Conservation (phyloP, 2,329 filamentous ascomycete genomes). For the Gnomoniopsis sp. region DNA sequence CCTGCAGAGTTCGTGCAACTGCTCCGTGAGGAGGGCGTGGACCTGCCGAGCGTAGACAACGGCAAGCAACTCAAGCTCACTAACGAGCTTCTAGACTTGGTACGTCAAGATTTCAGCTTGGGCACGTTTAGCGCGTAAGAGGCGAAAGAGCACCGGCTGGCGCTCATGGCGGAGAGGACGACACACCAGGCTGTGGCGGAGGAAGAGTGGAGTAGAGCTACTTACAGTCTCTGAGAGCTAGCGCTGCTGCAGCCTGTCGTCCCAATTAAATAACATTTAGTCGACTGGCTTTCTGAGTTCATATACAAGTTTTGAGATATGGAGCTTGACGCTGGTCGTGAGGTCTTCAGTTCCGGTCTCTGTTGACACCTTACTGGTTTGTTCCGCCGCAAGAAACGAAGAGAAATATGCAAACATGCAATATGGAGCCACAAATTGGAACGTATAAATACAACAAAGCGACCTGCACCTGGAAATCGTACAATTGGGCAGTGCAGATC, state of each 20-base stretch:
- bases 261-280: background rate
- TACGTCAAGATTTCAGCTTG: background rate
- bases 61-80: background rate
- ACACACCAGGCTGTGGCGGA: background rate
- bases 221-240: constrained; percentile 3
- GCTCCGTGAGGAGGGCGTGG: constrained; percentile 9
- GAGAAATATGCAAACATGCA: no score
- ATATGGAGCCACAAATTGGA: no score
- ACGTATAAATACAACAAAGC: no score
- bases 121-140: constrained; percentile 14
- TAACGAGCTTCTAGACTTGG: constrained; percentile 13
- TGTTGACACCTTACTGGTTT: no score
- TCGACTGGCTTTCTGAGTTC: no score
- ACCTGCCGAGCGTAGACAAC: background rate
- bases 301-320: no score
- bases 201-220: background rate
- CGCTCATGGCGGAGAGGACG: constrained; percentile 18
- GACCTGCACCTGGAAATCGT: no score
- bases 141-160: constrained; percentile 15
- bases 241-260: background rate
- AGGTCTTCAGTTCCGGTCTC: no score
- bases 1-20: constrained; percentile 16
- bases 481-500: no score
- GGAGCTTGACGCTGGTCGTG: no score
- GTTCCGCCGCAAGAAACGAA: no score